A percentile compares a stretch with the other conserved stretches of the same genome.
These are phyloP conservation scores for Phytophthora rubi DNA, from an alignment of 352 stramenopile species.

Conservation along the genomic window DNA sequence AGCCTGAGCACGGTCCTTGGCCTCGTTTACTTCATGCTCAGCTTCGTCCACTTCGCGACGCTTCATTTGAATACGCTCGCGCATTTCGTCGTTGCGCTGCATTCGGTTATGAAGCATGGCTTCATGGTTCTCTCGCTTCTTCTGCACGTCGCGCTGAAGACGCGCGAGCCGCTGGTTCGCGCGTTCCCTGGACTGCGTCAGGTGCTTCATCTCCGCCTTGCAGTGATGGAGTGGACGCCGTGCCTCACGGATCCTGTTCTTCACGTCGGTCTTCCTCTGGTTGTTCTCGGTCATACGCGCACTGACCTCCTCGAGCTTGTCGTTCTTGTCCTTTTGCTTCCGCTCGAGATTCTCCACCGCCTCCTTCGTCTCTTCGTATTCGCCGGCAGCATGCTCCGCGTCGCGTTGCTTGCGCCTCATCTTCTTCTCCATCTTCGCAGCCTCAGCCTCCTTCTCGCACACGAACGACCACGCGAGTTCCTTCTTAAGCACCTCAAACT, in stretches of 20 bases:
- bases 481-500: slow-evolving; percentile 80
- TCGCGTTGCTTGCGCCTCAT: slow-evolving; percentile 61
- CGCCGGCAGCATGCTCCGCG: slow-evolving; percentile 40
- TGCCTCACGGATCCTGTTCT: slow-evolving; percentile 70
- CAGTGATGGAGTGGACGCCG: slow-evolving; percentile 67
- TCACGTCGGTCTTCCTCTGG: slow-evolving; percentile 54
- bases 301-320: slow-evolving; percentile 64
- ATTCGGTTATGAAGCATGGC: slow-evolving; percentile 60
- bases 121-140: slow-evolving; percentile 63
- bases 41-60: slow-evolving; percentile 49
- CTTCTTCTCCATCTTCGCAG: slow-evolving; percentile 59
- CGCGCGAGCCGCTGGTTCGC: slow-evolving; percentile 58
- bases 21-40: slow-evolving; percentile 47
- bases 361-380: slow-evolving; percentile 57
- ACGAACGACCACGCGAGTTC: slow-evolving; percentile 87
- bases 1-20: slow-evolving; percentile 36
- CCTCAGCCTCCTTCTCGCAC: slow-evolving; percentile 62
- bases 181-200: slow-evolving; percentile 57
- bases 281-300: slow-evolving; percentile 46
- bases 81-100: slow-evolving; percentile 68
- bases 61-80: slow-evolving; percentile 57
- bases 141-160: slow-evolving; percentile 57
- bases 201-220: slow-evolving; percentile 71
- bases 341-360: slow-evolving; percentile 55
- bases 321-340: slow-evolving; percentile 74